A percentile compares a stretch with the other conserved stretches of the same genome.
Conservation (phyloP, 2,329 filamentous ascomycete species). For the Cyclaneusma minus region DNA sequence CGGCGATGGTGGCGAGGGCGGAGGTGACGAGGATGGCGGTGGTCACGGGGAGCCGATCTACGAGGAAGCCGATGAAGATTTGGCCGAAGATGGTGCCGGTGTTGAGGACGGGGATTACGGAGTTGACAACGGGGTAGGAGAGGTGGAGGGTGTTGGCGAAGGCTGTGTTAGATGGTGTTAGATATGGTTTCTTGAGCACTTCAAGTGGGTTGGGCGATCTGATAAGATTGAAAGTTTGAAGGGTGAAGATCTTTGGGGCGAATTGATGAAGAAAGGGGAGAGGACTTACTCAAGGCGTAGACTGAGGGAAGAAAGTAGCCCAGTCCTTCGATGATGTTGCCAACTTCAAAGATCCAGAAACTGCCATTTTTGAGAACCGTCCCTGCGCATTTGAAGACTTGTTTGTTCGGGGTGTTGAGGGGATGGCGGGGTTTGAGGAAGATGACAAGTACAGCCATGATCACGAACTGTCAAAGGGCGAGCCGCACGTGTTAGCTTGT, state of each 20-base stretch:
- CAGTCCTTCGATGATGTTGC: constrained; percentile 33
- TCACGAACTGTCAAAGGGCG: no score
- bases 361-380: constrained; percentile 27
- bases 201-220: no score
- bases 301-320: constrained; percentile 40
- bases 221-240: no score
- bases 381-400: constrained; percentile 18
- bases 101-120: constrained; percentile 34
- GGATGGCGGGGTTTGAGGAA: constrained; percentile 21
- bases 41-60: constrained; percentile 27
- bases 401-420: constrained; percentile 9
- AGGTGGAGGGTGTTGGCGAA: constrained; percentile 29
- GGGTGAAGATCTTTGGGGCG: no score
- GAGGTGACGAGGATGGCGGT: constrained; percentile 32
- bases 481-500: no score
- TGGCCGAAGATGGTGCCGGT: constrained; percentile 28
- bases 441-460: constrained; percentile 24
- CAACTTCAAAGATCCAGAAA: constrained; percentile 32
- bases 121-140: constrained; percentile 24
- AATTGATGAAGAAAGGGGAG: no score
- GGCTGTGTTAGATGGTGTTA: no score
- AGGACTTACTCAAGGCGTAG: constrained; percentile 34
- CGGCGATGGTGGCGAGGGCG: constrained; percentile 29
- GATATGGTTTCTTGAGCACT: no score
- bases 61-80: constrained; percentile 20